phyloP scores from a whole-genome alignment of 139 green algal genomes.

The Diplosphaera chodatii region DNA sequence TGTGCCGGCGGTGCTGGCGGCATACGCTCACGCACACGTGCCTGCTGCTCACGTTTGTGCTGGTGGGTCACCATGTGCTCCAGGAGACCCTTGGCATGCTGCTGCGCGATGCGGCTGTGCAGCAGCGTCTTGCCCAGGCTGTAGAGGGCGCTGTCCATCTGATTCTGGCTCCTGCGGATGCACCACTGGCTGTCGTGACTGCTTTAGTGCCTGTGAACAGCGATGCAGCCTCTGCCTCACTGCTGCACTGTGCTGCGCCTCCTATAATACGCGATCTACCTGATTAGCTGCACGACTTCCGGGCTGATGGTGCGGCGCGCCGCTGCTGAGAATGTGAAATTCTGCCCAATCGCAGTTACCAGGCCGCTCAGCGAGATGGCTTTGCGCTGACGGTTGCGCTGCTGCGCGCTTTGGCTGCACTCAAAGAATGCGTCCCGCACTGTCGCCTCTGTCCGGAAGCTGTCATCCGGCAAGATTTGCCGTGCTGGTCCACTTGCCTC shows the following conservation, averaged over 20 bases:
- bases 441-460: neutral
- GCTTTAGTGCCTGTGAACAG: neutral
- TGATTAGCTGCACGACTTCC: neutral
- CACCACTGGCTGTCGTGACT: neutral
- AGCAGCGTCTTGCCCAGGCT: conserved; percentile 20
- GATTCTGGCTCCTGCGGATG: conserved; percentile 24
- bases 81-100: conserved; percentile 8
- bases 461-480: conserved; percentile 1
- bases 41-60: neutral
- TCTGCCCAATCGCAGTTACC: neutral
- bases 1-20: too few species aligned
- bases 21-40: neutral
- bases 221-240: too few species aligned
- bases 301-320: neutral
- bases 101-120: conserved; percentile 10
- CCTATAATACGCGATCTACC: too few species aligned
- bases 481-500: neutral
- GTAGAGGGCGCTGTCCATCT: conserved; percentile 24
- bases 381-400: neutral
- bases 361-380: neutral
- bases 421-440: neutral
- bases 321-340: neutral
- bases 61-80: neutral
- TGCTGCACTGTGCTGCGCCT: too few species aligned
- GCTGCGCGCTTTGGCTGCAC: neutral